Base-by-base conservation (phyloP, 2,329 filamentous ascomycete species). In the Pyricularia sp. region DNA sequence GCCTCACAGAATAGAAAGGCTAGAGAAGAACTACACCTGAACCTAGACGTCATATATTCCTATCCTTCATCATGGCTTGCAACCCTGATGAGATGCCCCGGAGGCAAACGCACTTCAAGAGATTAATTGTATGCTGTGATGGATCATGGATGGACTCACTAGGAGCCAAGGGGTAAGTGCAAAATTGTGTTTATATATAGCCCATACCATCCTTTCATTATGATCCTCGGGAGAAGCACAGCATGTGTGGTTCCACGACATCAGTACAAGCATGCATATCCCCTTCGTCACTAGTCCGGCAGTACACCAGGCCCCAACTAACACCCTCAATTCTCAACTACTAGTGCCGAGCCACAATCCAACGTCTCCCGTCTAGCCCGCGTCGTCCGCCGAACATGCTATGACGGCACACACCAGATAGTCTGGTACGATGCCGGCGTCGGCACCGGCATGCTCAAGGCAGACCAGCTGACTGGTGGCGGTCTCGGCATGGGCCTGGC, bases 401-500 rank as follows among this genome's bases (percentile, higher is more conserved):
- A 65, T 24, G 68, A 71, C 44, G 72, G 71, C 40, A 68, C 68
- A 5, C 68, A 67, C 55, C 73, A 75, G 64, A 66, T 75, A 31
- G 71, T 73, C 64, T 69, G 70, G 65, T 75, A 75, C 65, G 70
- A 71, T 19, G 65, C 73, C 3, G 73, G 73, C 19, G 71, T 75
- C 0, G 74, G 74, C 30, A 75, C 69, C 19, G 69, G 71, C 4
- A 70, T 70, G 5, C 69, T 68, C 55, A 61, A 69, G 35, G 8
- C 74, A 0, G 73, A 75, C 64, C 68, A 69, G 60, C 65, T 73
- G 8, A 70, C 71, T 5, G 74, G 74, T 13, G 74, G 74, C 3
- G 69, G 70, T 0, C 73, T 75, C 64, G 74, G 74, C 5, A 68
- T 73, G 66, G 74, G 74, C 3, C 66, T 75, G 8, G 72, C 72